Evolutionary conservation across 257 asterid genomes (phyloP), one percentile per base, ranked within the genome.

Genomic region (Solanum raphanifolium): DNA sequence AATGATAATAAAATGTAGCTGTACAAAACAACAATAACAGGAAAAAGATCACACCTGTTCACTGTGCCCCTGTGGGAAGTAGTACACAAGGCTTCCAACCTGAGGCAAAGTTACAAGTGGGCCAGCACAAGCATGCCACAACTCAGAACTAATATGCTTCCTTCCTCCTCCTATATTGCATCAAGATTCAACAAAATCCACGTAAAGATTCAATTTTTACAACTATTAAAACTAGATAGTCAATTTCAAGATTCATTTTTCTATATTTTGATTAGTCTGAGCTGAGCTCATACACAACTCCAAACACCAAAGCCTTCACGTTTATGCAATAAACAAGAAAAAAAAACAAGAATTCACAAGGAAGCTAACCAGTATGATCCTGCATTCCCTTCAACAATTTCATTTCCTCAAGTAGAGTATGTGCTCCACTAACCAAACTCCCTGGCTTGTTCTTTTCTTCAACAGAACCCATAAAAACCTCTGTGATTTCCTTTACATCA

Each of bases 91-190:
- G 90, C 98, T 94, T 88, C 98, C 98, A 87, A 95, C 93, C 85
- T 94, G 98, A 91, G 98, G 98, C 93, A 94, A 90, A 38, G 92
- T 93, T 41, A 94, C 98, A 89, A 95, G 89, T 74, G 98, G 98
- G 32, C 98, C 98, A 88, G 97, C 98, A 86, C 98, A 95, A 11
- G 98, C 98, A 86, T 95, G 98, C 98, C 98, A 95, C 34, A 95
- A 85, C 96, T 95, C 98, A 3, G 98, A 95, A 87, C 89, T 94
- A 60, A 95, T 93, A 41, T 89, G 88, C 89, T 95, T 94, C 90
- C 88, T 93, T 15, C 87, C 88, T 73, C 93, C 98, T 65, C 93
- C 98, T 94, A 62, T 84, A 86, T 62, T 87, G 87, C 20, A 66
- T n/a, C 87, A 92, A 12, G 71, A 60, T 81, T 78, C 85, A 81